These are phyloP conservation scores for Adansonia rubrostipa DNA, from an alignment of 441 rosid genomes.

Conservation along the genomic window DNA sequence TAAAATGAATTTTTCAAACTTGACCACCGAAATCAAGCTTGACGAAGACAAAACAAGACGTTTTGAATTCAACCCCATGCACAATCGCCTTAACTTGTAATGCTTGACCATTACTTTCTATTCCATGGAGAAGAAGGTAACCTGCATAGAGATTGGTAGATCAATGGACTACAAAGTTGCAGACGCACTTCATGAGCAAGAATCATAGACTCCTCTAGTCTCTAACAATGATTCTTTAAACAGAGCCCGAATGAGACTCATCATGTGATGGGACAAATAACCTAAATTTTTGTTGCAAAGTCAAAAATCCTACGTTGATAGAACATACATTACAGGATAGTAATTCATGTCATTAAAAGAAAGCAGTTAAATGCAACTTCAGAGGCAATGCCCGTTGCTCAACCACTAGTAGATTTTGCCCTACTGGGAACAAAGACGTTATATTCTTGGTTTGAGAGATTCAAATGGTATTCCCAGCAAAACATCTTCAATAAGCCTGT, in stretches of 20 bases:
- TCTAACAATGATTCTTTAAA: neutral
- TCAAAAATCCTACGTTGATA: neutral
- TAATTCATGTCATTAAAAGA: neutral
- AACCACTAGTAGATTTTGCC: neutral
- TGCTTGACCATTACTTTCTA: too few species aligned
- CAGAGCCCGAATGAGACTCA: neutral
- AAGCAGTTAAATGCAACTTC: neutral
- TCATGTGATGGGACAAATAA: too few species aligned
- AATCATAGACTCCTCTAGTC: too few species aligned
- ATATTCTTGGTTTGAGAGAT: too few species aligned
- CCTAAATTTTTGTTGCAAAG: neutral
- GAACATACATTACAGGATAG: too few species aligned
- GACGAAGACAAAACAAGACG: too few species aligned
- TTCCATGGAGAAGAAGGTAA: neutral
- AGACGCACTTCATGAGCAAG: too few species aligned
- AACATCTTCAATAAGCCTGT: neutral
- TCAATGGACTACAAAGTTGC: neutral
- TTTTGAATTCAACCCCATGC: too few species aligned
- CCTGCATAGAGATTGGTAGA: neutral
- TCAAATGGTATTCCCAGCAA: neutral
- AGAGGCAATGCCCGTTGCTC: neutral
- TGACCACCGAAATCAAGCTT: too few species aligned
- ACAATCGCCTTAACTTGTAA: too few species aligned
- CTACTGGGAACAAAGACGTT: too few species aligned
- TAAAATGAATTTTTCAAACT: too few species aligned